Percentiles rank a stretch among this genome's conserved stretches.
These are phyloP conservation scores for Barnettozyma botsteinii DNA, from an alignment of 805 yeast genomes.

Conservation along the genomic window DNA sequence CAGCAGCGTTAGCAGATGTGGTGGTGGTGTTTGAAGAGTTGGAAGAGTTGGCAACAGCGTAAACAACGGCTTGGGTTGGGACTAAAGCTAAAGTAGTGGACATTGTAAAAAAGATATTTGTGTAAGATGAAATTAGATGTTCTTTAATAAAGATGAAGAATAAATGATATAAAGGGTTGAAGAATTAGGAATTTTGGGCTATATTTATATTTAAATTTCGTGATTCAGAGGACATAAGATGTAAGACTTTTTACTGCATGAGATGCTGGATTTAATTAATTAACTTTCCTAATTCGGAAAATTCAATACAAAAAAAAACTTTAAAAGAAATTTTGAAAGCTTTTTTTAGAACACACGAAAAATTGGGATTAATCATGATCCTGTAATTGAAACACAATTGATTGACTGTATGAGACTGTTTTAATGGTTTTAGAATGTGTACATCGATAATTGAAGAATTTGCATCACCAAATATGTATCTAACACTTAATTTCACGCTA, in stretches of 20 bases:
- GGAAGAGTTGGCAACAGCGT: conserved; percentile 20
- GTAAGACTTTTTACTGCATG: not conserved
- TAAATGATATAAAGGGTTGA: not conserved
- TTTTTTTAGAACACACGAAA: not conserved
- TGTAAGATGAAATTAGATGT: not conserved
- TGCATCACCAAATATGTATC: too few relatives aligned
- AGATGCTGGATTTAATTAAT: not conserved
- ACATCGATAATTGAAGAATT: too few relatives aligned
- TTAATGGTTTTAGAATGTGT: too few relatives aligned
- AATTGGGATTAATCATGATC: too few relatives aligned
- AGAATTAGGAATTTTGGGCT: not conserved
- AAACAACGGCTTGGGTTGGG: conserved; percentile 26
- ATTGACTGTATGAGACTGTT: too few relatives aligned
- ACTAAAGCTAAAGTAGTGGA: conserved; percentile 22
- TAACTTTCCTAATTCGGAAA: not conserved
- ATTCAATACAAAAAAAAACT: not conserved
- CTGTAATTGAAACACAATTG: too few relatives aligned
- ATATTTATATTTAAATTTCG: conserved; percentile 5
- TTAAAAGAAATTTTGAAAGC: not conserved
- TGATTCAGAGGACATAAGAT: not conserved
- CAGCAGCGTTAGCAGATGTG: conserved; percentile 26
- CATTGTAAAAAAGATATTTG: conserved; percentile 11
- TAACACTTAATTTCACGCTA: too few relatives aligned
- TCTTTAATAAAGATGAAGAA: conserved; percentile 3
- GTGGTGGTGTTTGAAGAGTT: conserved; percentile 15